These are phyloP conservation scores for Beverwykella pulmonaria DNA, from an alignment of 495 filamentous ascomycete species.

Conservation along the genomic window DNA sequence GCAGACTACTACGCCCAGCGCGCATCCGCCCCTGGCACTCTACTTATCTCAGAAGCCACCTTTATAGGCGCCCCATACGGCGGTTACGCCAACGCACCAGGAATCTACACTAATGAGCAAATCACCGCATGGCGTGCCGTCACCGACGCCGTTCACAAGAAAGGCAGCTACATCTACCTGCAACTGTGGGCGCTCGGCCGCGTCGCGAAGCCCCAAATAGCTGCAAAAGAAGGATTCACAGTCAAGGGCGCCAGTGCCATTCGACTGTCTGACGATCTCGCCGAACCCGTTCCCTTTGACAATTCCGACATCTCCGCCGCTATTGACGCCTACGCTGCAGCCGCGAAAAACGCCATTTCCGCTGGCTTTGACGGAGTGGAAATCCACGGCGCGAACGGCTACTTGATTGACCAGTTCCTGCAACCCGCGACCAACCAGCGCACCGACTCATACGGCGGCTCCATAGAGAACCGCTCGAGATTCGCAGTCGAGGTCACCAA, in stretches of 20 bases:
- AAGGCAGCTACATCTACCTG: conserved; percentile 63
- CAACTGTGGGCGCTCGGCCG: conserved; percentile 74
- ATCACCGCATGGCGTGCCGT: conserved; percentile 63
- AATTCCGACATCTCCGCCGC: conserved; percentile 59
- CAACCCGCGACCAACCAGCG: conserved; percentile 66
- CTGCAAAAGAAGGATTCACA: conserved; percentile 48
- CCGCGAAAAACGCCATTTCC: conserved; percentile 63
- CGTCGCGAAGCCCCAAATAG: conserved; percentile 44
- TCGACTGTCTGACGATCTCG: conserved; percentile 44
- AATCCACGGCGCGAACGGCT: conserved; percentile 74
- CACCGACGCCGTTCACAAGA: conserved; percentile 67
- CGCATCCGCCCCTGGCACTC: conserved; percentile 60
- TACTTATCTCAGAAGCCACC: conserved; percentile 68
- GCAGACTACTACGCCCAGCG: conserved; percentile 65
- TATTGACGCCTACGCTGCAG: conserved; percentile 61
- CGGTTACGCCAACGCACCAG: conserved; percentile 59
- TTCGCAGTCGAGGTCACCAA: conserved; percentile 67
- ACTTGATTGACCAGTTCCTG: conserved; percentile 73
- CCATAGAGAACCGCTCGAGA: conserved; percentile 67
- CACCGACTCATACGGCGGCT: conserved; percentile 70
- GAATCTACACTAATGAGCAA: conserved; percentile 65
- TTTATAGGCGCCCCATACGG: conserved; percentile 61
- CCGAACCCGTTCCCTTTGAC: conserved; percentile 55
- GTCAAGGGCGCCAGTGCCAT: conserved; percentile 55
- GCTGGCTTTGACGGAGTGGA: conserved; percentile 81